Conservation (phyloP, 2,329 filamentous ascomycete species). For the Dactylonectria macrodidyma region DNA sequence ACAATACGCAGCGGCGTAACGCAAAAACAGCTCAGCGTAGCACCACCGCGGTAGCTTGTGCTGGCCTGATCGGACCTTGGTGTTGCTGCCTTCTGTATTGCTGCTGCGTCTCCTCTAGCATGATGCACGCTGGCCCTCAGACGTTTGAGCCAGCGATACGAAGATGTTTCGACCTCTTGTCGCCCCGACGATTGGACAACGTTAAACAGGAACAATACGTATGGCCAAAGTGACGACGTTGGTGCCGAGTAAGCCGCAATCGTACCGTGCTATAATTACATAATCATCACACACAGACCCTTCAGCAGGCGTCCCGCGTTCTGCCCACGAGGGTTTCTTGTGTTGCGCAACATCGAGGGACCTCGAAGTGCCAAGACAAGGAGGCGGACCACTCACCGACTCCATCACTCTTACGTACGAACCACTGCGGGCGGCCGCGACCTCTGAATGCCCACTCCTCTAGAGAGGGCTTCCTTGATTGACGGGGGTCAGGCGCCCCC, state of each 20-base stretch:
- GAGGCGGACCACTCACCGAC: conserved; percentile 47
- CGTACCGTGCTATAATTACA: background rate
- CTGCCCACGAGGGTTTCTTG: conserved; percentile 3
- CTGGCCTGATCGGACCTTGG: background rate
- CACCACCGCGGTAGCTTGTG: conserved; percentile 3
- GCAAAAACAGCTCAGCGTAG: conserved; percentile 3
- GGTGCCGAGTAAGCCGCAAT: background rate
- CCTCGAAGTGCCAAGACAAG: conserved; percentile 33
- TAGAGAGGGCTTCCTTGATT: conserved; percentile 17
- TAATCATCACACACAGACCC: background rate
- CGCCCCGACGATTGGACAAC: background rate
- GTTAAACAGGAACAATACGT: too few species aligned
- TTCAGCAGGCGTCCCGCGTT: conserved; percentile 4
- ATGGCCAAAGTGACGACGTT: background rate
- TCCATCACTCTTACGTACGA: conserved; percentile 44
- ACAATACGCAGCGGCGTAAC: background rate
- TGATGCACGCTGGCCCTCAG: background rate
- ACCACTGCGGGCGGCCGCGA: conserved; percentile 40
- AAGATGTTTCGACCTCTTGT: background rate
- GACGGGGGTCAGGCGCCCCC: conserved; percentile 22
- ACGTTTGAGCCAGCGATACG: background rate
- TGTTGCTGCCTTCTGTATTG: background rate
- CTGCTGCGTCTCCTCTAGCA: background rate
- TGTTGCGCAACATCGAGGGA: conserved; percentile 23
- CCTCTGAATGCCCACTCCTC: conserved; percentile 31